Conservation (phyloP, 306 rosid genomes). For the Medicago truncatula region MtrunA17r5.0-ANR NC_053043.1:10037501-10038000, state of each 20-base stretch:
- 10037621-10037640: neutral
- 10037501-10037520: slow-evolving; percentile 1
- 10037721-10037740: slow-evolving; percentile 70
- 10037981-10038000: slow-evolving; percentile 32
- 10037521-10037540: slow-evolving; percentile 15
- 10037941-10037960: neutral
- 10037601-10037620: slow-evolving; percentile 4
- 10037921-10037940: no score
- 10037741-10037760: slow-evolving; percentile 95
- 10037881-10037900: neutral
- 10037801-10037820: neutral
- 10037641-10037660: neutral
- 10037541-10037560: slow-evolving; percentile 12
- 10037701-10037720: slow-evolving; percentile 28
- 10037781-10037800: slow-evolving; percentile 24
- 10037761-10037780: slow-evolving; percentile 29
- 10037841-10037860: neutral
- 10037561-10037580: slow-evolving; percentile 33
- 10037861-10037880: neutral
- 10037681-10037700: slow-evolving; percentile 24
- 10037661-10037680: slow-evolving; percentile 9
- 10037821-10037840: neutral
- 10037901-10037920: no score
- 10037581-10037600: neutral
- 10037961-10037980: slow-evolving; percentile 14